Conservation (phyloP, 2,329 filamentous ascomycete species). For the Colletotrichum salicis region DNA sequence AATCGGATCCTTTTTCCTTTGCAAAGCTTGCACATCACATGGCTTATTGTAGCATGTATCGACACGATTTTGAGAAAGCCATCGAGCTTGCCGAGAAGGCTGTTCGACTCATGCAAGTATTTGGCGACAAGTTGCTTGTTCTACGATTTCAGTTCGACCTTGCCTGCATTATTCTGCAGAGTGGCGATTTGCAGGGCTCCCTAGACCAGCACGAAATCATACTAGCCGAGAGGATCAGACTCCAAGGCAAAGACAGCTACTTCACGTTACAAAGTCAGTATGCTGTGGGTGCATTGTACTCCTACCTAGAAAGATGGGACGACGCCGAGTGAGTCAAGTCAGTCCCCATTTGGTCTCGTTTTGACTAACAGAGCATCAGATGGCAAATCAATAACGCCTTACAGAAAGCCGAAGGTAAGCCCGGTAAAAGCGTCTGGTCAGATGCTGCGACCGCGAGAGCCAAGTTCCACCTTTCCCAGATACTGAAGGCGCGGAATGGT, state of each 20-base stretch:
- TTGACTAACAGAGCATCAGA: not conserved
- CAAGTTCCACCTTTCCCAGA: slow-evolving; percentile 20
- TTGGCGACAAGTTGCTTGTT: slow-evolving; percentile 17
- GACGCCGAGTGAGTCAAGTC: slow-evolving; percentile 36
- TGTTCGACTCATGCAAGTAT: slow-evolving; percentile 25
- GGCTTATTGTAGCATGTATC: slow-evolving; percentile 37
- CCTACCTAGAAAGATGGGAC: slow-evolving; percentile 27
- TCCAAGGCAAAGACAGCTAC: slow-evolving; percentile 32
- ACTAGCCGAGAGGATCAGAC: slow-evolving; percentile 21
- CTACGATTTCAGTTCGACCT: slow-evolving; percentile 36
- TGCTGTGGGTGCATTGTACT: slow-evolving; percentile 33
- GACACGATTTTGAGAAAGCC: slow-evolving; percentile 30
- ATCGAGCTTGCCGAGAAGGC: slow-evolving; percentile 30
- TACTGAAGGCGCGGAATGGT: not conserved
- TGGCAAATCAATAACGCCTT: slow-evolving; percentile 16
- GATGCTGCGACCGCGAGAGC: slow-evolving; percentile 21
- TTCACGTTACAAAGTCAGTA: slow-evolving; percentile 38
- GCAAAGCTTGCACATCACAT: slow-evolving; percentile 37
- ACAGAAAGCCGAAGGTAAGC: not conserved
- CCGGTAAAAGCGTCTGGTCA: slow-evolving; percentile 23
- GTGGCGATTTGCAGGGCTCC: slow-evolving; percentile 29
- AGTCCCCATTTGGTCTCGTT: not conserved
- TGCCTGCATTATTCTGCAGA: slow-evolving; percentile 37
- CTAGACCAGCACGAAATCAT: slow-evolving; percentile 35
- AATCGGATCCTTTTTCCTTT: slow-evolving; percentile 29